A percentile compares a stretch with the other conserved stretches of the same genome.
Conservation (phyloP, 306 rosid species). For the Quercus glauca region DNA sequence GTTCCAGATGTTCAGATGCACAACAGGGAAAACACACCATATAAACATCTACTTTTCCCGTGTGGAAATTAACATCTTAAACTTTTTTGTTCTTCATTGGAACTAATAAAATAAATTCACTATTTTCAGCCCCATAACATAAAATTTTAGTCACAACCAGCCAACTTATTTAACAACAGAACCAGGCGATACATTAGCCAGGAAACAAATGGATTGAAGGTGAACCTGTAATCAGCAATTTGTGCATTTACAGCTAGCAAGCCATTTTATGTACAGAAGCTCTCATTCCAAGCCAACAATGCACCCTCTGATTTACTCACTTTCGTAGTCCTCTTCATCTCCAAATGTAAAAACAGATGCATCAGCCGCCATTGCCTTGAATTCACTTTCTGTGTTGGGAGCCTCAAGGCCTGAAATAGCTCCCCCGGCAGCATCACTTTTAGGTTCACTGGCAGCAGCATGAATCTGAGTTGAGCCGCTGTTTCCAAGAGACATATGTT, state of each 20-base stretch:
- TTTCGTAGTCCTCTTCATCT: slow-evolving; percentile 92
- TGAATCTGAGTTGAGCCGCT: slow-evolving; percentile 29
- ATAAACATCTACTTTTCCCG: background rate
- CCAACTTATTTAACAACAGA: slow-evolving; percentile 1
- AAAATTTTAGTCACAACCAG: background rate
- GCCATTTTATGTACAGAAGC: slow-evolving; percentile 63
- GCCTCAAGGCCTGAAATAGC: slow-evolving; percentile 35
- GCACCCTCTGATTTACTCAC: slow-evolving; percentile 49
- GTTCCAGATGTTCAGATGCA: no score
- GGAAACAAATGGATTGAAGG: slow-evolving; percentile 35
- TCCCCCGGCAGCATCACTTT: slow-evolving; percentile 38
- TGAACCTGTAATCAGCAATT: slow-evolving; percentile 14
- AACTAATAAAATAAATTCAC: background rate
- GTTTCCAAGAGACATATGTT: slow-evolving; percentile 64
- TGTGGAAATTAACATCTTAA: background rate
- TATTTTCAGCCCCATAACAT: background rate
- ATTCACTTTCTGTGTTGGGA: slow-evolving; percentile 75
- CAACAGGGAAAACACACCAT: background rate
- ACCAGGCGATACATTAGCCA: slow-evolving; percentile 30
- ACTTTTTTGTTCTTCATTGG: background rate
- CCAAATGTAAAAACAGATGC: slow-evolving; percentile 95
- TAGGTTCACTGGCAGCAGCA: slow-evolving; percentile 40
- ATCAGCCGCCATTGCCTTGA: slow-evolving; percentile 99
- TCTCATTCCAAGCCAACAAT: background rate
- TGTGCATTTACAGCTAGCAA: slow-evolving; percentile 23